Evolutionary conservation across 2,329 filamentous ascomycete genomes (phyloP).

Genomic region (Penicillium thymicola): DNA sequence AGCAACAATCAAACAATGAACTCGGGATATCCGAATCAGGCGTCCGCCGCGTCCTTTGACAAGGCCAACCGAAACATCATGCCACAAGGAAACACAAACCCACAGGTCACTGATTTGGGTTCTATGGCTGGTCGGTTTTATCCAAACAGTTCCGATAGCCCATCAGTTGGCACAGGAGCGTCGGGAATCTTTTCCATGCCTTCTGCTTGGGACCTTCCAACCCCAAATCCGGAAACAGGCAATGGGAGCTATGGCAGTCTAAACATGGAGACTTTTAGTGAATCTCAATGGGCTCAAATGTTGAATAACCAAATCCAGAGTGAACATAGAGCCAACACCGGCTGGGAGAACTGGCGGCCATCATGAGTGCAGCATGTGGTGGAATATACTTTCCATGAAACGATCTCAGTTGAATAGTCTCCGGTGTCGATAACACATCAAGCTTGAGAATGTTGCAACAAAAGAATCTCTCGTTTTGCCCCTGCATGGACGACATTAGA

Average conservation of each 20-base stretch:
- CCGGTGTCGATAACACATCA: background rate
- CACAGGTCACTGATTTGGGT: conserved; percentile 15
- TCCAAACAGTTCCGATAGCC: conserved; percentile 11
- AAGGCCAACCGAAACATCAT: conserved; percentile 14
- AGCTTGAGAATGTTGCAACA: background rate
- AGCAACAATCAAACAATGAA: conserved; percentile 22
- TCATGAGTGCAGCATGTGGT: conserved; percentile 10
- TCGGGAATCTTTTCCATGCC: conserved; percentile 27
- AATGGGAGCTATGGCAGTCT: conserved; percentile 19
- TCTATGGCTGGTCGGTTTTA: conserved; percentile 18
- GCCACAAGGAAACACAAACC: conserved; percentile 13
- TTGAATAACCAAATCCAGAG: conserved; percentile 27
- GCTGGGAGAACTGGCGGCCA: conserved; percentile 30
- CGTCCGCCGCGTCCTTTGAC: conserved; percentile 13
- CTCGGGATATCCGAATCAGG: conserved; percentile 8
- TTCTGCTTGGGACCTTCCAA: conserved; percentile 30
- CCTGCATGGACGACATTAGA: background rate
- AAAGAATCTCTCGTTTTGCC: background rate
- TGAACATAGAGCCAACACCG: conserved; percentile 9
- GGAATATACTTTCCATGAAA: background rate
- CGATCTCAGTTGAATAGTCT: background rate
- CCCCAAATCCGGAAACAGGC: conserved; percentile 11
- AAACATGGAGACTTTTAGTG: conserved; percentile 29
- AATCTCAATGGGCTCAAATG: conserved; percentile 38
- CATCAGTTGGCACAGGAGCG: conserved; percentile 18